Percentiles rank a stretch among this genome's conserved stretches.
phyloP scores from a whole-genome alignment of 768 basidiomycete genomes.

The Strobilomyces confusus region DNA sequence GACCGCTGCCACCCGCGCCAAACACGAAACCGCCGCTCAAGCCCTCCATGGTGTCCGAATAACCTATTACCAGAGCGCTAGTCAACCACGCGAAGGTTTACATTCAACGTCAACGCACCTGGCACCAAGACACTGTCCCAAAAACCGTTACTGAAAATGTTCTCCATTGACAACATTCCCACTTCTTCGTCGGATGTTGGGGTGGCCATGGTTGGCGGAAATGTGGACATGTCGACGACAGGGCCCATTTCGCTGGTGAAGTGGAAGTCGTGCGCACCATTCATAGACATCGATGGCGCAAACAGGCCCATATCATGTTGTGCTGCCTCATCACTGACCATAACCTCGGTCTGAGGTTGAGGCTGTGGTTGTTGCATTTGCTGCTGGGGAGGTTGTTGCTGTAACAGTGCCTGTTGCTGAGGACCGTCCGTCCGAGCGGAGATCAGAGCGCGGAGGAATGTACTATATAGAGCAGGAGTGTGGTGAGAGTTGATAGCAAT shows the following conservation, averaged over 20 bases:
- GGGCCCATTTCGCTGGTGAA: constrained; percentile 84
- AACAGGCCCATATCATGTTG: constrained; percentile 31
- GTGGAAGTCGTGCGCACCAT: constrained; percentile 50
- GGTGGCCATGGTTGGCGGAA: constrained; percentile 84
- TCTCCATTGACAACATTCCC: constrained; percentile 73
- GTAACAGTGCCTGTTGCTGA: constrained; percentile 18
- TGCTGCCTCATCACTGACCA: constrained; percentile 16
- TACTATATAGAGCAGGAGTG: constrained; percentile 86
- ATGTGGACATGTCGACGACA: constrained; percentile 74
- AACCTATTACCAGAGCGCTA: constrained; percentile 46
- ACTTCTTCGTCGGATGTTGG: constrained; percentile 38
- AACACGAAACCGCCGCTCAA: constrained; percentile 84
- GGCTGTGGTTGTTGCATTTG: constrained; percentile 9
- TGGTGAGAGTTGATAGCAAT: constrained; percentile 77
- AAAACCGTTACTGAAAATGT: constrained; percentile 72
- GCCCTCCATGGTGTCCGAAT: constrained; percentile 75
- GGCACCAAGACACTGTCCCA: constrained; percentile 89
- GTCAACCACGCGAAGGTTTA: constrained; percentile 1
- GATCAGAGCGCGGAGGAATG: constrained; percentile 75
- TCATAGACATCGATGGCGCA: constrained; percentile 18
- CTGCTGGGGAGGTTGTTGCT: constrained; percentile 6
- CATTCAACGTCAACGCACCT: constrained; percentile 43
- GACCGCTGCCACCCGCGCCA: constrained; percentile 76
- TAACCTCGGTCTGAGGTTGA: constrained; percentile 18
- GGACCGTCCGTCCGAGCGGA: constrained; percentile 42